These are phyloP conservation scores for Fusarium sp. DNA, from an alignment of 2,329 filamentous ascomycete species.

Conservation along the genomic window DNA sequence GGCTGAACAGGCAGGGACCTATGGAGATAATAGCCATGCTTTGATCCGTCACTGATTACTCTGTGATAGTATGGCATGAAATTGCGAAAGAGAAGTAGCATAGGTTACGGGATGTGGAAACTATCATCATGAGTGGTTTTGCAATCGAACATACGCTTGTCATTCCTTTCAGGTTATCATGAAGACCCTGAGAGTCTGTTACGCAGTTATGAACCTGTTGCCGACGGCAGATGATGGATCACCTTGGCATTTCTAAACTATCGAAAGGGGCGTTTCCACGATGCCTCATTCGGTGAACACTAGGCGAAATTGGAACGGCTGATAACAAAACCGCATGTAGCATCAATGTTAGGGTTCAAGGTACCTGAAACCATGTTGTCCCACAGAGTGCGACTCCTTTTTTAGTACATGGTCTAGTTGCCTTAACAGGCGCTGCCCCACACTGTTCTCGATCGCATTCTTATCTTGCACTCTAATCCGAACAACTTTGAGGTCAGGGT, in stretches of 20 bases:
- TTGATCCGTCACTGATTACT: neutral
- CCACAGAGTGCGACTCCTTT: accelerated
- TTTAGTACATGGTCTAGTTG: neutral
- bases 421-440: neutral
- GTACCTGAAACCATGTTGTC: neutral
- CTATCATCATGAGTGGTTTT: neutral
- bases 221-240: neutral
- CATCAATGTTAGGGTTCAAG: neutral
- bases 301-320: neutral
- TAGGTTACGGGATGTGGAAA: neutral
- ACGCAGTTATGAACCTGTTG: constrained; percentile 1
- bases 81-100: neutral
- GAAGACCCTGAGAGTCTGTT: neutral
- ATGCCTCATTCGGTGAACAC: neutral
- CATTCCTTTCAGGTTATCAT: neutral
- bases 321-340: neutral
- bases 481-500: no score
- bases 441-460: neutral
- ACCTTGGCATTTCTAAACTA: neutral
- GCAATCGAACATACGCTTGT: neutral
- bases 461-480: neutral
- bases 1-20: neutral
- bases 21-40: neutral
- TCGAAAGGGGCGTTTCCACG: neutral
- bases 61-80: neutral